Percentiles rank a stretch among this genome's conserved stretches.
phyloP scores from a whole-genome alignment of 805 yeast genomes.

The Nakazawaea ernobii region DNA sequence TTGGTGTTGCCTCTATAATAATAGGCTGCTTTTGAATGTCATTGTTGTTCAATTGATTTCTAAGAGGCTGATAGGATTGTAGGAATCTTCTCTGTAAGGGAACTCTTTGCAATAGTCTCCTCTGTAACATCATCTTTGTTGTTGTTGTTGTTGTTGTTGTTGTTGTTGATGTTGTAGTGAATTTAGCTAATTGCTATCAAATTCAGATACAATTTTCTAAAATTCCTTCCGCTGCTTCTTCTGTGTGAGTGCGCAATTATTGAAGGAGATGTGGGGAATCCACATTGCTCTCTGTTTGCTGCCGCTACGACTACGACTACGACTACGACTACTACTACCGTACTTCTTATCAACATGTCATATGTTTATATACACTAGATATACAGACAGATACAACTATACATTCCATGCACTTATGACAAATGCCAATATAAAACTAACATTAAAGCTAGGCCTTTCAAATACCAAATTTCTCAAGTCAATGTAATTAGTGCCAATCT shows the following conservation, averaged over 20 bases:
- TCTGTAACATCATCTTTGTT: background rate
- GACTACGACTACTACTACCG: no score
- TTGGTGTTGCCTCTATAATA: background rate
- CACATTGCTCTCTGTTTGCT: no score
- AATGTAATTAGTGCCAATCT: conserved; percentile 31
- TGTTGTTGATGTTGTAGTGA: no score
- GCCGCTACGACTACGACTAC: no score
- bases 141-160: background rate
- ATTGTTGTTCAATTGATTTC: background rate
- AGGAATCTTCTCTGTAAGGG: background rate
- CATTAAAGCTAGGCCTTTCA: conserved; percentile 56
- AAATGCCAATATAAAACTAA: conserved; percentile 49
- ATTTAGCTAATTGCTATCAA: no score
- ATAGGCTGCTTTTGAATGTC: background rate
- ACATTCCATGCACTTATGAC: conserved; percentile 54
- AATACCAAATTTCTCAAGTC: conserved; percentile 47
- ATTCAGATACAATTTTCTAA: background rate
- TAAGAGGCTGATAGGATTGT: background rate
- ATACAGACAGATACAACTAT: no score
- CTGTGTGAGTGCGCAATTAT: background rate
- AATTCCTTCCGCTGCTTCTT: background rate
- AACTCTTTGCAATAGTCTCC: background rate
- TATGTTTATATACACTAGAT: no score
- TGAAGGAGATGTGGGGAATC: background rate
- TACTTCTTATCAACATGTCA: no score